phyloP scores from a whole-genome alignment of 371 early-diverging fungal genomes.

The Dichotomocladium elegans region DNA sequence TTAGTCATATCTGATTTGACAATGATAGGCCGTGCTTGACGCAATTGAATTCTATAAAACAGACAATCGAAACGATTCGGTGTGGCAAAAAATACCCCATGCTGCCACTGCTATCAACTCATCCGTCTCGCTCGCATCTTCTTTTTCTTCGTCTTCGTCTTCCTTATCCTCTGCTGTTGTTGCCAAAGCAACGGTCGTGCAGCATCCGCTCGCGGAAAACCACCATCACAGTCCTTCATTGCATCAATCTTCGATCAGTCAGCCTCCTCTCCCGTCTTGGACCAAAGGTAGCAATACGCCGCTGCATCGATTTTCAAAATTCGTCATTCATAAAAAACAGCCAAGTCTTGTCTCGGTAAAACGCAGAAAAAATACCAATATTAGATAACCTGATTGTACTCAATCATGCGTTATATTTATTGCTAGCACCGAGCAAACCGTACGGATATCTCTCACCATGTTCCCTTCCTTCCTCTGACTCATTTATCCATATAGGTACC shows the following conservation, averaged over 20 bases:
- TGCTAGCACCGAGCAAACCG: too few relatives aligned
- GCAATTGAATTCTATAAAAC: conserved; percentile 89
- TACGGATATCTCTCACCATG: too few relatives aligned
- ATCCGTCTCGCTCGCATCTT: conserved; percentile 1
- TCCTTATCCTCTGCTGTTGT: background rate
- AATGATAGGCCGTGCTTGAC: conserved; percentile 76
- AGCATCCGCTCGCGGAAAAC: background rate
- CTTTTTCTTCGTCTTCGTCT: conserved; percentile 4
- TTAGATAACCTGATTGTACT: too few relatives aligned
- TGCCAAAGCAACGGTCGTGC: too few relatives aligned
- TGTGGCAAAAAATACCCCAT: conserved; percentile 85
- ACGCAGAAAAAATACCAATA: background rate
- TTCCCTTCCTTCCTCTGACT: too few relatives aligned
- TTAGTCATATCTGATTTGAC: background rate
- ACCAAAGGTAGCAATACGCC: conserved; percentile 7
- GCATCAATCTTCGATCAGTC: too few relatives aligned
- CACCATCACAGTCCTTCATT: conserved; percentile 15
- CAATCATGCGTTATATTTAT: too few relatives aligned
- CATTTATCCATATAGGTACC: too few relatives aligned
- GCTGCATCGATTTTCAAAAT: conserved; percentile 2
- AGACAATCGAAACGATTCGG: conserved; percentile 58
- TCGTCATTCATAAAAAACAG: conserved; percentile 5
- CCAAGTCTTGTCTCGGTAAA: background rate
- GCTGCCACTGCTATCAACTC: conserved; percentile 12
- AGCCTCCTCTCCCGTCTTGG: background rate